Base-by-base conservation (phyloP, 306 rosid genomes). In the Neltuma alba region DNA sequence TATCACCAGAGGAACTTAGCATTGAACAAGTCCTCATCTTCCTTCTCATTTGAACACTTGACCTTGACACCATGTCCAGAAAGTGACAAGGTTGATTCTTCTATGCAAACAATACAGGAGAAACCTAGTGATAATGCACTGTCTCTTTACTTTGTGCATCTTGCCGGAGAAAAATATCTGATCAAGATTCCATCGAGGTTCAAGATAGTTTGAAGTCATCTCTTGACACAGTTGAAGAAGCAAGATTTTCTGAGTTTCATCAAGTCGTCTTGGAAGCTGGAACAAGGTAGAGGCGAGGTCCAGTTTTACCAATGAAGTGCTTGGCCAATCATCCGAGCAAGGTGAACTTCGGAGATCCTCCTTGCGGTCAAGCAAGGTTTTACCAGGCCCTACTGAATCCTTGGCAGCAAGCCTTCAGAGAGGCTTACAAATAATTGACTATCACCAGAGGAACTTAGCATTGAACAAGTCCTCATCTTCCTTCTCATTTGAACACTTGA, bases 401-500 rank as follows among this genome's bases (percentile, higher is more conserved):
- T 88, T 96, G 84, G 97, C 92, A 61, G 93, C 91, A 21, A 96
- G 98, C 87, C 99, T 96, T 58, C 98, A 93, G 76, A 96, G 92
- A 83, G 98, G 99, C 63, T 83, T 96, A 60, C 83, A 96, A 77
- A 88, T 93, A 62, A 93, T 96, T 78, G 97, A 93, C 70, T 47
- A 80, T 79, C 99, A 95, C 86, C 97, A 91, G 83, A 87, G 85
- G 77, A 91, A 82, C 86, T 88, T 97, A 7, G 80, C 86, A 82
- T 67, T 83, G 79, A 91, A 90, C 82, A 91, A 86, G 81, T 91
- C 98, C n/a, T 60, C 90, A 40, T 85, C 92, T 52, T 89, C 99
- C 73, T 96, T 93, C 91, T 96, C 99, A 50, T 96, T 96, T 86
- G 97, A 88, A 81, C 94, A 80, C 80, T 81, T 93, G 86, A 86